Base-by-base conservation (phyloP, 2,329 filamentous ascomycete genomes). In the Pseudogymnoascus sp. region DNA sequence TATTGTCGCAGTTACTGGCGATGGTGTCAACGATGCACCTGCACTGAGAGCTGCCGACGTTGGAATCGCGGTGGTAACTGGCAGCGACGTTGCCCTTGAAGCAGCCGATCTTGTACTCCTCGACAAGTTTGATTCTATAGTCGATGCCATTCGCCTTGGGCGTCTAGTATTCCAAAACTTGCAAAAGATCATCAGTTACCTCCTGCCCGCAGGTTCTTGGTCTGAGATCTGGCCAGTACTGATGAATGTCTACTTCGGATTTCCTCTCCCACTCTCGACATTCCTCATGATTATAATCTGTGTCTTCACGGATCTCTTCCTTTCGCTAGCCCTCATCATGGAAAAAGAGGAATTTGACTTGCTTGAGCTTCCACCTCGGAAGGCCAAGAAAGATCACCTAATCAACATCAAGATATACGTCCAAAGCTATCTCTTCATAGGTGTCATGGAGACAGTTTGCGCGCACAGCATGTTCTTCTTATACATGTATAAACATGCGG, bases 161-260 rank as follows among this genome's bases (percentile, higher is more conserved):
- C 82, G 89, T 12, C 83, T 90, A 5, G 87, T 91, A n/a, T 92
- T 89, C 74, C 87, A 91, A 73, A 92, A 92, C 69, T 75, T 92
- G 61, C 89, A 90, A 73, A 92, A 92, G 79, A 70, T 82, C 0
- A 83, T 85, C 63, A 77, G 79, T 25, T 86, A 86, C 47, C 74
- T 82, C 0, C 72, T 83, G 0, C 81, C 80, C 0, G 81, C 82
- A 0, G 82, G 82, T 42, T 77, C 75, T 60, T 83, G 78, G 75
- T 83, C 80, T 4, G 82, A 84, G 69, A 82, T 84, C 66, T 83
- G 80, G 80, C 82, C 82, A 0, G 81, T 84, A 0, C 37, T 84
- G 1, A 71, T 82, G 67, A 84, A 84, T 65, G 81, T 84, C 63
- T 82, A 80, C 67, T 79, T 83, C 31, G 81, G 82, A 2, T 76